Evolutionary conservation across 257 asterid species (phyloP).

Genomic region (Ocimum tenuiflorum): DNA sequence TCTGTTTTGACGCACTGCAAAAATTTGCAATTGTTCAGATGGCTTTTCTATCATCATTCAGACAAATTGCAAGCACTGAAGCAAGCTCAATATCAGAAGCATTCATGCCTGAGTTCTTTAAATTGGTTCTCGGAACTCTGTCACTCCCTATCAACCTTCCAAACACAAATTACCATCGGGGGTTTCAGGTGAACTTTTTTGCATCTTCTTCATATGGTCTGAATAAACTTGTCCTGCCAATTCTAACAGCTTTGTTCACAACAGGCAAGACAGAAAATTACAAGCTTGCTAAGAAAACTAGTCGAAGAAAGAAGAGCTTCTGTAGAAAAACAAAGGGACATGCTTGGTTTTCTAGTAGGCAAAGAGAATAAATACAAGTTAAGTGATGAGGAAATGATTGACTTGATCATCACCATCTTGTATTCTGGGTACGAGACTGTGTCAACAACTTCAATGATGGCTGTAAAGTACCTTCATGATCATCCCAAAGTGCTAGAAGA

Average conservation of each 20-base stretch:
- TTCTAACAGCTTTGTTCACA: conserved; percentile 6
- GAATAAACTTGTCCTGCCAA: not conserved
- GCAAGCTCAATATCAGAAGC: conserved; percentile 50
- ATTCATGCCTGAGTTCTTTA: conserved; percentile 89
- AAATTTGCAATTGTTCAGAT: no score
- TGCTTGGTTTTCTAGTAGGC: conserved; percentile 53
- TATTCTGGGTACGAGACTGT: conserved; percentile 87
- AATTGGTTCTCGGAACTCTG: conserved; percentile 84
- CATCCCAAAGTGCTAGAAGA: conserved; percentile 81
- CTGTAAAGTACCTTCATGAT: conserved; percentile 80
- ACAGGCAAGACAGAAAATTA: conserved; percentile 80
- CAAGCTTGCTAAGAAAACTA: conserved; percentile 43
- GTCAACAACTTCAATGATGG: conserved; percentile 95
- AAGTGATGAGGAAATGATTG: conserved; percentile 73
- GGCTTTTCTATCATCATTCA: conserved; percentile 84
- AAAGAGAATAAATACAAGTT: conserved; percentile 48
- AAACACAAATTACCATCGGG: conserved; percentile 65
- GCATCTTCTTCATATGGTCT: not conserved
- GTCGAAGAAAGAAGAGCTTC: conserved; percentile 56
- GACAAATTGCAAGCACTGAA: conserved; percentile 82
- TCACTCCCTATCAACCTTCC: conserved; percentile 93
- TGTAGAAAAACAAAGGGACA: conserved; percentile 41
- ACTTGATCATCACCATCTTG: conserved; percentile 66
- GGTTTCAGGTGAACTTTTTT: conserved; percentile 62
- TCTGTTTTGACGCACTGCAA: no score